phyloP scores from a whole-genome alignment of 2,329 filamentous ascomycete genomes.

The Herpotrichia juniperi region DNA sequence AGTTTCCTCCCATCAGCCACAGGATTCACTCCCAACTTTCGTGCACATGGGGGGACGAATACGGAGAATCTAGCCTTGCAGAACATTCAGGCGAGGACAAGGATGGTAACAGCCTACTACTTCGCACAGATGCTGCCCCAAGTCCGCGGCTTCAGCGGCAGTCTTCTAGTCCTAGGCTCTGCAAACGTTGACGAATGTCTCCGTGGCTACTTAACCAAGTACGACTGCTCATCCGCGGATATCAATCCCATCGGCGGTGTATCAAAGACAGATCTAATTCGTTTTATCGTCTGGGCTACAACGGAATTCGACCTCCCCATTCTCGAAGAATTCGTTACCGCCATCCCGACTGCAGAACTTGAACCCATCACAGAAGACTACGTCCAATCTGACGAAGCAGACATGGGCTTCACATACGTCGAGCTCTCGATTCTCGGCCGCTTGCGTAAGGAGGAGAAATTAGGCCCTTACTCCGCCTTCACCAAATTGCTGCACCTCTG shows the following conservation, averaged over 20 bases:
- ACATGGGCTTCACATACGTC: conserved; percentile 57
- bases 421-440: conserved; percentile 61
- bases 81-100: conserved; percentile 68
- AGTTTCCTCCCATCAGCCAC: conserved; percentile 64
- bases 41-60: conserved; percentile 66
- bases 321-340: conserved; percentile 66
- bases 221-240: conserved; percentile 63
- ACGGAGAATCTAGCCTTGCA: conserved; percentile 71
- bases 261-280: conserved; percentile 71
- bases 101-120: conserved; percentile 71
- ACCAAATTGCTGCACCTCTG: conserved; percentile 59
- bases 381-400: conserved; percentile 62
- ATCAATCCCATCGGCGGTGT: conserved; percentile 66
- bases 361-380: conserved; percentile 70
- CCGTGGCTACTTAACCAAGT: conserved; percentile 70
- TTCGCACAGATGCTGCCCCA: conserved; percentile 69
- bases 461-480: conserved; percentile 62
- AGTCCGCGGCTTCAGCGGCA: conserved; percentile 62
- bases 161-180: conserved; percentile 69
- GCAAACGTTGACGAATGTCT: conserved; percentile 67
- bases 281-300: conserved; percentile 68
- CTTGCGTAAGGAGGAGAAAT: conserved; percentile 60
- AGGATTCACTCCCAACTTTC: conserved; percentile 66
- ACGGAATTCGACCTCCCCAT: conserved; percentile 66
- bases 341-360: conserved; percentile 55